phyloP scores from a whole-genome alignment of 2,329 filamentous ascomycete genomes.

The Raffaelea arxii region DNA sequence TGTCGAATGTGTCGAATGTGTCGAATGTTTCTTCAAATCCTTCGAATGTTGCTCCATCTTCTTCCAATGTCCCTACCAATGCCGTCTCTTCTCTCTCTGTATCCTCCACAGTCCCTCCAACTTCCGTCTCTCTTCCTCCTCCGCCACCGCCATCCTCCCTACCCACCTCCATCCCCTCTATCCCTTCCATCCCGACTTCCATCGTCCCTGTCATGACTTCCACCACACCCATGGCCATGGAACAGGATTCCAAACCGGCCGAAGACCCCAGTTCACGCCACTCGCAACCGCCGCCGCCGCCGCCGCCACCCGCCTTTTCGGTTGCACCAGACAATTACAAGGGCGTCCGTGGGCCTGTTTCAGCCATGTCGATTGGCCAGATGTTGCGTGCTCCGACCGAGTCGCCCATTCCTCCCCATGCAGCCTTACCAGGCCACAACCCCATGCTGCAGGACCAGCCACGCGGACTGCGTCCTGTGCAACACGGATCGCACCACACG shows the following conservation, averaged over 20 bases:
- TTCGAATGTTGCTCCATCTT: no score
- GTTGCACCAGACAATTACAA: constrained; percentile 31
- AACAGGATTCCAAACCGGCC: neutral
- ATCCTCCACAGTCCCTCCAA: constrained; percentile 5
- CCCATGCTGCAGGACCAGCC: constrained; percentile 21
- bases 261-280: constrained; percentile 3
- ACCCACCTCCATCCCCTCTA: neutral
- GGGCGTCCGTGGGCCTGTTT: constrained; percentile 33
- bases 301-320: constrained; percentile 16
- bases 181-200: neutral
- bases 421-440: constrained; percentile 15
- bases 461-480: constrained; percentile 21
- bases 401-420: constrained; percentile 17
- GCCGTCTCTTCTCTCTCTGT: constrained; percentile 9
- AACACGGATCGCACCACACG: constrained; percentile 22
- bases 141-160: neutral
- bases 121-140: neutral
- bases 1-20: no score
- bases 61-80: no score
- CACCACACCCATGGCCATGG: neutral
- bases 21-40: no score
- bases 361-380: constrained; percentile 25
- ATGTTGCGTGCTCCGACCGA: constrained; percentile 17
- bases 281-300: constrained; percentile 14
- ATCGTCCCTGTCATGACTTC: neutral